Evolutionary conservation across 306 rosid species (phyloP).

Genomic region (Ormosia emarginata): DNA sequence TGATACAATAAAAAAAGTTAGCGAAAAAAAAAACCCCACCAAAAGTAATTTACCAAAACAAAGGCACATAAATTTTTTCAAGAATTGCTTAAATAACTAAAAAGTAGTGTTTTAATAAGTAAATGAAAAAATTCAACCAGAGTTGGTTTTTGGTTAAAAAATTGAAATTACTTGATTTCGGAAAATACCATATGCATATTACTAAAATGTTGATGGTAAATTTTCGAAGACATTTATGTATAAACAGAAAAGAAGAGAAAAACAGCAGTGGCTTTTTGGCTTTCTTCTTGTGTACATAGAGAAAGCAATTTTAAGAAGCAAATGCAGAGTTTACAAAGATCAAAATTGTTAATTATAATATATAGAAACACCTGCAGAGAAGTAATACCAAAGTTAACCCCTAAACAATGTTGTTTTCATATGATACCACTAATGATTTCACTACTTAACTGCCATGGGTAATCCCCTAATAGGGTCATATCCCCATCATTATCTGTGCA

Average conservation of each 20-base stretch:
- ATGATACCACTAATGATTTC: background rate
- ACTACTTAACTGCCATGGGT: conserved; percentile 59
- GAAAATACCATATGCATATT: background rate
- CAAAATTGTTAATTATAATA: background rate
- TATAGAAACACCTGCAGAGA: background rate
- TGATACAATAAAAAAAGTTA: background rate
- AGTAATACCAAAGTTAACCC: background rate
- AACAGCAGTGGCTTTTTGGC: background rate
- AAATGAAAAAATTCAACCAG: background rate
- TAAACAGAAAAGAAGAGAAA: background rate
- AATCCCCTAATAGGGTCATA: conserved; percentile 43
- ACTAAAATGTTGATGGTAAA: background rate
- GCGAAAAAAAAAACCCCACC: background rate
- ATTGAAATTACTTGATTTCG: background rate
- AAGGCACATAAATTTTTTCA: background rate
- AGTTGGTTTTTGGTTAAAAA: background rate
- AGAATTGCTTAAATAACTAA: background rate
- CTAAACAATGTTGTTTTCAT: background rate
- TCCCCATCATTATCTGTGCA: conserved; percentile 48
- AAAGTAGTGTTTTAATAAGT: background rate
- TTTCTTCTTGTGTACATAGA: background rate
- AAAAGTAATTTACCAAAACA: background rate
- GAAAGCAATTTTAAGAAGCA: background rate
- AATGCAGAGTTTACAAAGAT: background rate
- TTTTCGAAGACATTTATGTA: background rate